Percentiles rank a stretch among this genome's conserved stretches.
These are phyloP conservation scores for Fusarium xylarioides DNA, from an alignment of 2,329 filamentous ascomycete genomes.

Conservation along the genomic window DNA sequence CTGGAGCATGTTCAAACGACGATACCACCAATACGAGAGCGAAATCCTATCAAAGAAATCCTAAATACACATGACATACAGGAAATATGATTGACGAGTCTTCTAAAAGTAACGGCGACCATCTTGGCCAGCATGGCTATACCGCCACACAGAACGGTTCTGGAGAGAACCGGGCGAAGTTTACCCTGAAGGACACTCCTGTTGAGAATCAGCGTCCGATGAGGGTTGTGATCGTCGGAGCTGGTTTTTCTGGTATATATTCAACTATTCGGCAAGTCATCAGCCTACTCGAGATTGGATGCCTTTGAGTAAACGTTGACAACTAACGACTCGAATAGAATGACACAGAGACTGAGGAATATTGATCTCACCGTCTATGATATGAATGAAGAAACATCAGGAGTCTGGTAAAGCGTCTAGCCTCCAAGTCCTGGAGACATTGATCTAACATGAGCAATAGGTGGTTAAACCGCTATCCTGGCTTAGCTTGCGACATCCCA, in stretches of 20 bases:
- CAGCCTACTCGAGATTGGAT: accelerated
- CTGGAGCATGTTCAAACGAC: neutral
- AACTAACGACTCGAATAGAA: neutral
- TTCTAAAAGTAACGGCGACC: accelerated
- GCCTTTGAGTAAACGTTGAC: accelerated
- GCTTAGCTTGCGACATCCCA: neutral
- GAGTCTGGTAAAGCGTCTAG: neutral
- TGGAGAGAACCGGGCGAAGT: neutral
- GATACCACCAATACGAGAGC: neutral
- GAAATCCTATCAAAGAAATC: neutral
- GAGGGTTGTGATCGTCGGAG: neutral
- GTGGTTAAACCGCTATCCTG: neutral
- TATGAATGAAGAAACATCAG: neutral
- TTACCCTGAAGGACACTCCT: neutral
- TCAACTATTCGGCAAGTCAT: neutral
- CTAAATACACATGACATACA: accelerated
- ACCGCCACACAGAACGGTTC: neutral
- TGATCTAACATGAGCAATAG: neutral
- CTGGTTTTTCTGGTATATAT: neutral
- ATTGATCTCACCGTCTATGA: neutral
- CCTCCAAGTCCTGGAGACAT: accelerated
- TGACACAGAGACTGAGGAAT: neutral
- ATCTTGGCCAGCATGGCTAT: neutral
- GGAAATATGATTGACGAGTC: neutral
- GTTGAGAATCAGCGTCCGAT: neutral